Base-by-base conservation (phyloP, 495 filamentous ascomycete species). In the Pyrenopolyporus hunteri region DNA sequence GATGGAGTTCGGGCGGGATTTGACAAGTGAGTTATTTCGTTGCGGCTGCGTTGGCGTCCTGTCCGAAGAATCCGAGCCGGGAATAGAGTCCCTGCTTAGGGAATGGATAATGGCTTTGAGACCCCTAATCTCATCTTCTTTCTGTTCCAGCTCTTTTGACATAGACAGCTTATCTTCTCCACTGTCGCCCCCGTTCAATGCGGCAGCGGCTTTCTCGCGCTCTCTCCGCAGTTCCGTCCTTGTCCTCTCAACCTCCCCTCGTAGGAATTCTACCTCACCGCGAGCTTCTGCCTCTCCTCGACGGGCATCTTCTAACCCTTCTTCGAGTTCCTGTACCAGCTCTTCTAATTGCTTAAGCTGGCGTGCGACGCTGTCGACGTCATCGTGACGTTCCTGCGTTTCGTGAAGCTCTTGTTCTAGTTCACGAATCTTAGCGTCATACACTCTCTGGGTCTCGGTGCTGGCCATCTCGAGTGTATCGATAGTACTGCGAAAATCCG, bases 81-180 rank as follows among this genome's bases (percentile, higher is more conserved):
- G 84, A 45, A 83, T 85, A 51, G 80, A 74, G 80, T 88, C 90
- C 39, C 89, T 78, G 68, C 91, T 96, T 26, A 98, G 77, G 7
- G 92, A 96, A 73, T 98, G 94, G 43, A 98, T 97, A 67, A 98
- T 98, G 29, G 94, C 94, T 74, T 98, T 98, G 47, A 98, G 78
- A 33, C 94, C 95, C 23, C 93, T 84, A 63, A 98, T 98, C 75
- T 98, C 94, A 61, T 98, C 95, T 63, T 98, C 95, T 66, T 93
- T 90, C 69, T 96, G 91, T 60, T 96, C 93, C 16, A 97, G 74
- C 61, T 96, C 92, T 65, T 89, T 87, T n/a, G 79, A 78, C 33
- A 76, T 71, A 26, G 76, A 76, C 5, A 69, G 50, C 14, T 64
- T 63, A 10, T 83, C 77, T 14, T 77, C 78, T 16, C 80, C 75